These are phyloP conservation scores for Globisporangium middletonii DNA, from an alignment of 352 stramenopile species.

Conservation along the genomic window DNA sequence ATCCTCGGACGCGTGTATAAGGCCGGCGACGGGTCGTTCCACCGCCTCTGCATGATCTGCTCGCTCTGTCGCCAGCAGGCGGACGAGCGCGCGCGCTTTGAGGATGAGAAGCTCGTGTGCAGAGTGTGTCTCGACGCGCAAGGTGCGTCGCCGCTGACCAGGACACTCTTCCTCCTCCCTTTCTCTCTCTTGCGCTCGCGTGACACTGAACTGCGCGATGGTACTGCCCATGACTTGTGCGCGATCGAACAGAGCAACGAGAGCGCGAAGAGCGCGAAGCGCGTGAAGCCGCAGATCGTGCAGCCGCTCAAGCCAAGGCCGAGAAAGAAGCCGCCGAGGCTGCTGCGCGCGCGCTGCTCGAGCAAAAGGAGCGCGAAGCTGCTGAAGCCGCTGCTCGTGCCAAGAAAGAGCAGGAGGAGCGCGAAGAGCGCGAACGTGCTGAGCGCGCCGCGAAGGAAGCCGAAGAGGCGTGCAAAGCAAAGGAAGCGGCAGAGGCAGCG, in stretches of 20 bases:
- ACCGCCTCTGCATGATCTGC: slow-evolving; percentile 79
- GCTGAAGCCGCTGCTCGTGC: slow-evolving; percentile 35
- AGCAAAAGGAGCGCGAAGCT: slow-evolving; percentile 41
- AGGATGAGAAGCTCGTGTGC: slow-evolving; percentile 55
- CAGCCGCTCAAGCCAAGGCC: slow-evolving; percentile 33
- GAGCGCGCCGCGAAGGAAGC: slow-evolving; percentile 23
- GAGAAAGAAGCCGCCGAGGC: slow-evolving; percentile 49
- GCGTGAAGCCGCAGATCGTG: slow-evolving; percentile 42
- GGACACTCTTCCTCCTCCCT: neutral
- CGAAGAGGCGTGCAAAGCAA: slow-evolving; percentile 10
- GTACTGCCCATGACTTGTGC: neutral
- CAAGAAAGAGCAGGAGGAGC: slow-evolving; percentile 40
- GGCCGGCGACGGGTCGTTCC: slow-evolving; percentile 51
- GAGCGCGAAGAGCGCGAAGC: slow-evolving; percentile 50
- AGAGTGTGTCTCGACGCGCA: slow-evolving; percentile 40
- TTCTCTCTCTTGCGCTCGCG: no score
- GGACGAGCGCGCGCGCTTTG: slow-evolving; percentile 48
- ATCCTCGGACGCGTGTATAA: slow-evolving; percentile 76
- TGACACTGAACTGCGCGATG: no score
- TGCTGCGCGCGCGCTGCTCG: slow-evolving; percentile 27
- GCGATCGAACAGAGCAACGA: slow-evolving; percentile 10
- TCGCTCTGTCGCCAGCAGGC: slow-evolving; percentile 60
- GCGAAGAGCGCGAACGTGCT: slow-evolving; percentile 20
- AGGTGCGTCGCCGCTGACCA: slow-evolving; percentile 18
- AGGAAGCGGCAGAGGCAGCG: slow-evolving; percentile 23